phyloP scores from a whole-genome alignment of 139 green algal species.

The Coelastrella sp. region DNA sequence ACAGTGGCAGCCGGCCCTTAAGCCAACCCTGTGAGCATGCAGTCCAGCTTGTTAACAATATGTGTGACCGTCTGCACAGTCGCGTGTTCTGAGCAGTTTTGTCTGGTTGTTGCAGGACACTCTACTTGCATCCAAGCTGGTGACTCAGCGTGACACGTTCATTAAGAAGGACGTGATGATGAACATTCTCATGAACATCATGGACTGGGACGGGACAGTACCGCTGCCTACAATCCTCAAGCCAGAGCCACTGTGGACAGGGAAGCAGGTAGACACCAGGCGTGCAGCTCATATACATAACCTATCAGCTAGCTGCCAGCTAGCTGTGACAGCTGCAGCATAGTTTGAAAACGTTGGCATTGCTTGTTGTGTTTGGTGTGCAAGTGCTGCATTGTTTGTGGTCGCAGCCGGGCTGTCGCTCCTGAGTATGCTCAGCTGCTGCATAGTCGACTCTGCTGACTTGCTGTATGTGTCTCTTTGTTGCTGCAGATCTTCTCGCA shows the following conservation, averaged over 20 bases:
- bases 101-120: constrained; percentile 84
- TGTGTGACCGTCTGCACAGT: too few relatives aligned
- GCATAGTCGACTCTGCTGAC: not conserved
- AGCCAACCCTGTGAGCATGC: too few relatives aligned
- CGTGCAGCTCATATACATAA: not conserved
- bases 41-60: not conserved
- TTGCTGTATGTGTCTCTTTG: not conserved
- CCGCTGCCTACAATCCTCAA: constrained; percentile 97
- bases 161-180: constrained; percentile 97
- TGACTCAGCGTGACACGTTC: constrained; percentile 99
- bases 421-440: not conserved
- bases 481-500: constrained; percentile 74
- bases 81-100: too few relatives aligned
- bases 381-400: too few relatives aligned
- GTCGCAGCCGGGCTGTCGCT: too few relatives aligned
- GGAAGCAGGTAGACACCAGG: constrained; percentile 83
- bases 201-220: constrained; percentile 93
- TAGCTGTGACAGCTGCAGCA: not conserved
- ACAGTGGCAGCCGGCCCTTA: too few relatives aligned
- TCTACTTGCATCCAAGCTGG: constrained; percentile 91
- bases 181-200: constrained; percentile 97
- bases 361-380: too few relatives aligned
- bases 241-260: constrained; percentile 96
- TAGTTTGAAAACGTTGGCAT: too few relatives aligned
- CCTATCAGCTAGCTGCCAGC: too few relatives aligned